Percentiles rank a stretch among this genome's conserved stretches.
These are phyloP conservation scores for Euphorbia tirucalli DNA, from an alignment of 345 rosid genomes.

Conservation along the genomic window DNA sequence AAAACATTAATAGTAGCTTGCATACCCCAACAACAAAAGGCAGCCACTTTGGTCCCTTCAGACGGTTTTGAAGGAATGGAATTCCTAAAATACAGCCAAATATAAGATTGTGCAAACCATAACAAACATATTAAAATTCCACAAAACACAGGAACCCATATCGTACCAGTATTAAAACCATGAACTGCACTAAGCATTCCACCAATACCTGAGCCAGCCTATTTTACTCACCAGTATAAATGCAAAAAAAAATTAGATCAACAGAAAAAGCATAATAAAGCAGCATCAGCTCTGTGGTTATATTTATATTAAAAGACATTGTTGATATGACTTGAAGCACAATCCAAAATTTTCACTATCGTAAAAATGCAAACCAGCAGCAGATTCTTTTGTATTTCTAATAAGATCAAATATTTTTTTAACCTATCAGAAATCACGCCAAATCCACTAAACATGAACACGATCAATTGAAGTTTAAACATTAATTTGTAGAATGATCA, in stretches of 20 bases:
- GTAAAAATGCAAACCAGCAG: background rate
- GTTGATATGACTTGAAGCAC: background rate
- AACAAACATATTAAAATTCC: conserved; percentile 1
- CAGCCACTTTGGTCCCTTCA: conserved; percentile 86
- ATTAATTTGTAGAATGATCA: background rate
- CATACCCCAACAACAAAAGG: conserved; percentile 73
- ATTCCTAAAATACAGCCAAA: conserved; percentile 52
- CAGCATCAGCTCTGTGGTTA: background rate
- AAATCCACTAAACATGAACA: background rate
- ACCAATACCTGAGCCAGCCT: conserved; percentile 92
- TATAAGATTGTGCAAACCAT: background rate
- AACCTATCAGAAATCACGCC: background rate
- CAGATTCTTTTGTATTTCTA: background rate
- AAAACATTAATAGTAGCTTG: conserved; percentile 1
- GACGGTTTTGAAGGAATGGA: conserved; percentile 64
- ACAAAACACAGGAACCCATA: conserved; percentile 5
- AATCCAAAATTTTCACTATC: background rate
- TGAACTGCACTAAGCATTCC: conserved; percentile 86
- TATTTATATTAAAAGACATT: background rate
- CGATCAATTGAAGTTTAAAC: background rate
- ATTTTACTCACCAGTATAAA: conserved; percentile 12
- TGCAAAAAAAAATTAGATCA: background rate
- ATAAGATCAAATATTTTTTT: background rate
- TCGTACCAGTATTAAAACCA: conserved; percentile 70
- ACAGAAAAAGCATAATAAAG: too few species aligned